These are phyloP conservation scores for Hibiscus trionum DNA, from an alignment of 345 rosid species.

Conservation along the genomic window DNA sequence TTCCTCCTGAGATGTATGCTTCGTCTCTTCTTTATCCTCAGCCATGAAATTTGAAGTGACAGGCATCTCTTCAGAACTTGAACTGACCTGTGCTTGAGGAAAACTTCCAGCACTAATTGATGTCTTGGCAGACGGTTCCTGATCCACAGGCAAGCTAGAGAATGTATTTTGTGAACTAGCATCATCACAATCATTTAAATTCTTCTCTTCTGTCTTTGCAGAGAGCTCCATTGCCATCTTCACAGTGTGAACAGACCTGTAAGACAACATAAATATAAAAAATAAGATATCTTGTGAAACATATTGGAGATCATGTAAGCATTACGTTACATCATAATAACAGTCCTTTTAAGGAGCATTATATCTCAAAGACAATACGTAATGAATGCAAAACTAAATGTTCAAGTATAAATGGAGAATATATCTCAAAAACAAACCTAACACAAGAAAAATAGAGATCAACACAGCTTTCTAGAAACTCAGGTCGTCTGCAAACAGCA, in stretches of 20 bases:
- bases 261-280: conserved; percentile 8
- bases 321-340: conserved; percentile 1
- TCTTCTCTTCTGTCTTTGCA: conserved; percentile 67
- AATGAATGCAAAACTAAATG: conserved; percentile 13
- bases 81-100: conserved; percentile 76
- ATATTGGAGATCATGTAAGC: conserved; percentile 8
- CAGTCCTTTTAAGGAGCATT: not conserved
- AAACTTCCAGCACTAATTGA: conserved; percentile 86
- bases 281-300: not conserved
- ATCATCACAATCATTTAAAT: conserved; percentile 71
- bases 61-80: conserved; percentile 71
- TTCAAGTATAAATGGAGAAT: conserved; percentile 14
- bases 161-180: conserved; percentile 68
- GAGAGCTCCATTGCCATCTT: conserved; percentile 77
- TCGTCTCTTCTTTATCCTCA: conserved; percentile 44
- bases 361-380: not conserved
- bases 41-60: conserved; percentile 31
- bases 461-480: conserved; percentile 85
- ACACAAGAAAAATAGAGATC: conserved; percentile 94
- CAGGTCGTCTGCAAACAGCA: conserved; percentile 84
- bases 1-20: conserved; percentile 35
- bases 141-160: conserved; percentile 82
- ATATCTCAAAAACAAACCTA: conserved; percentile 51
- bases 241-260: conserved; percentile 87
- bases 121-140: conserved; percentile 69